Base-by-base conservation (phyloP, 2,329 filamentous ascomycete genomes). In the Juglanconis oblonga region DNA sequence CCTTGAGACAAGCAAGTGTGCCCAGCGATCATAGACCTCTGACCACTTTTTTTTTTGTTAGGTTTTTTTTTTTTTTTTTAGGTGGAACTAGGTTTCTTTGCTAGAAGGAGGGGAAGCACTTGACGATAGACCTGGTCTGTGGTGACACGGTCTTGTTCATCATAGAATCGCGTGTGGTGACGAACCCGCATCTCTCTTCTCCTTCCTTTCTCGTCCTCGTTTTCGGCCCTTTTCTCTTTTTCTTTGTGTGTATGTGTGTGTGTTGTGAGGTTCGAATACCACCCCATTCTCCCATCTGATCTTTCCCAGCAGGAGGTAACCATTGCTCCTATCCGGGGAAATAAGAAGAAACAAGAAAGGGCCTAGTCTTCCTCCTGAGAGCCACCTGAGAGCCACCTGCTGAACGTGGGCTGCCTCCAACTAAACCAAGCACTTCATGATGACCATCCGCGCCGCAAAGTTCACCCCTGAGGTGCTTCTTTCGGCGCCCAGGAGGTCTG, bases 401-500 rank as follows among this genome's bases (percentile, higher is more conserved):
- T 45, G 6, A 38, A 1, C 52, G 17, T 13, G 29, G 13, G 11
- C 42, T 33, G 24, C 29, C 13, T 24, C 40, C 6, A 13, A 5
- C 8, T 7, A 13, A 31, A 14, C 13, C 54, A 11, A 50, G 36
- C 47, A 45, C 59, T 66, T 65, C 72, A 74, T 63, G 63, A 92
- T 92, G 90, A 91, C 88, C 7, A 81, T 90, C 70, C 81, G 82
- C 65, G 87, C 87, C 9, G 79, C 81, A 66, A 88, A 87, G 66
- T 90, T 93, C 75, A 92, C 88, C 9, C 89, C 90, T 4, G 84
- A 91, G 78, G 88, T 91, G 66, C 80, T 95, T 60, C 82, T 95
- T 68, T 87, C 87, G 65, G 89, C 89, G 14, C 89, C 90, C 36
- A 86, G 91, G 59, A 85, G 90, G 52, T 90, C 88, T 10, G 72